These are phyloP conservation scores for Gaultheria prostrata DNA, from an alignment of 148 eudicot species.

Conservation along the genomic window DNA sequence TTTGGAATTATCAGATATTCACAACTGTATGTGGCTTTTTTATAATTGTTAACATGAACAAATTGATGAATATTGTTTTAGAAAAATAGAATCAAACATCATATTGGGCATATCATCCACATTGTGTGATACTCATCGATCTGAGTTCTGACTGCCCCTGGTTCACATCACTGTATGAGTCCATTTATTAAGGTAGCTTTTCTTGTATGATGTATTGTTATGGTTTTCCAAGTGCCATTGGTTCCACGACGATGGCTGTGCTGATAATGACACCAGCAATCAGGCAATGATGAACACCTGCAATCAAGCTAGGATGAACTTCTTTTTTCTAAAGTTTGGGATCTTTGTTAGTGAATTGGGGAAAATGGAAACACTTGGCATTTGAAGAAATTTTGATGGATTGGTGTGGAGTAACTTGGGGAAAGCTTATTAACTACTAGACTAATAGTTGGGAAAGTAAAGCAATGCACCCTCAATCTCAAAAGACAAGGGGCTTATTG, in stretches of 20 bases:
- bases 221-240: not conserved
- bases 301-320: constrained; percentile 1
- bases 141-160: constrained; percentile 4
- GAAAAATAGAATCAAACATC: not conserved
- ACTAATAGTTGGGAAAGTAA: not conserved
- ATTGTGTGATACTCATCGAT: no score
- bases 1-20: not conserved
- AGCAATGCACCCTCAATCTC: not conserved
- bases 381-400: constrained; percentile 2
- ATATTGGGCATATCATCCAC: not conserved
- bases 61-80: not conserved
- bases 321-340: not conserved
- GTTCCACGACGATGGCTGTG: constrained; percentile 1
- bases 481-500: not conserved
- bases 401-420: not conserved
- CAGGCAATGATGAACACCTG: no score
- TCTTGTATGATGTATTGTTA: not conserved
- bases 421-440: not conserved
- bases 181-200: not conserved
- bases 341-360: not conserved
- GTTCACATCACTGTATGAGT: not conserved
- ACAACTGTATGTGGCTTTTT: not conserved
- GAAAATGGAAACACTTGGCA: not conserved
- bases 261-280: not conserved
- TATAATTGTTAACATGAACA: not conserved